Percentiles rank a stretch among this genome's conserved stretches.
phyloP scores from a whole-genome alignment of 1,139 yeast species.

The Blastobotrys elegans region DNA sequence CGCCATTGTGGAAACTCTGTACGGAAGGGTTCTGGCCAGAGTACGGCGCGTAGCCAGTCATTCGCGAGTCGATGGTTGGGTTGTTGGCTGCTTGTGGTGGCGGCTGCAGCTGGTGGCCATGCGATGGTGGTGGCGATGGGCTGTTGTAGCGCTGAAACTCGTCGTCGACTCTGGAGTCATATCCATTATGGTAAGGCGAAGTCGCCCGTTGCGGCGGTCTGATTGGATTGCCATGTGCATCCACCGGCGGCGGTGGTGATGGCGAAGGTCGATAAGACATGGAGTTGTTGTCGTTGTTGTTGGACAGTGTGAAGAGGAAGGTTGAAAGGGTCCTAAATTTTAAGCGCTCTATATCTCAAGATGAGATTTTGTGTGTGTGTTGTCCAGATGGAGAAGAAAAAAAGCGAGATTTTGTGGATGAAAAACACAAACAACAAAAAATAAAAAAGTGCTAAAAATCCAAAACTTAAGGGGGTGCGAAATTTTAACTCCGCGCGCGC shows the following conservation, averaged over 20 bases:
- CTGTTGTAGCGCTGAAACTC: background rate
- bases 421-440: conserved; percentile 1
- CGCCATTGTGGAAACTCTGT: conserved; percentile 9
- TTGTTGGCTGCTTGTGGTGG: conserved; percentile 12
- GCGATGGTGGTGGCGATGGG: conserved; percentile 1
- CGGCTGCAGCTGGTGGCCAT: conserved; percentile 9
- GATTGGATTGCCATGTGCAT: conserved; percentile 1
- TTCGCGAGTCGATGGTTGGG: conserved; percentile 17
- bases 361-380: too few relatives aligned
- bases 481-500: too few relatives aligned
- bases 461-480: too few relatives aligned
- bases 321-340: background rate
- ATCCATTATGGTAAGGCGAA: conserved; percentile 2
- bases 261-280: conserved; percentile 1
- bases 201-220: conserved; percentile 5
- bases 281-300: background rate
- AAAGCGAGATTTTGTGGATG: background rate
- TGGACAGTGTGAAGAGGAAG: background rate
- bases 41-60: conserved; percentile 14
- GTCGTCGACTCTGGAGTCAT: conserved; percentile 4
- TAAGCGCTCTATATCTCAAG: too few relatives aligned
- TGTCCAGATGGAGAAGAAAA: background rate
- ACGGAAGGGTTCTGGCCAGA: conserved; percentile 5
- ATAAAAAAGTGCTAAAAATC: too few relatives aligned
- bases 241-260: conserved; percentile 3